Conservation (phyloP, 139 green algal species). For the Micromonas pusilla region DNA sequence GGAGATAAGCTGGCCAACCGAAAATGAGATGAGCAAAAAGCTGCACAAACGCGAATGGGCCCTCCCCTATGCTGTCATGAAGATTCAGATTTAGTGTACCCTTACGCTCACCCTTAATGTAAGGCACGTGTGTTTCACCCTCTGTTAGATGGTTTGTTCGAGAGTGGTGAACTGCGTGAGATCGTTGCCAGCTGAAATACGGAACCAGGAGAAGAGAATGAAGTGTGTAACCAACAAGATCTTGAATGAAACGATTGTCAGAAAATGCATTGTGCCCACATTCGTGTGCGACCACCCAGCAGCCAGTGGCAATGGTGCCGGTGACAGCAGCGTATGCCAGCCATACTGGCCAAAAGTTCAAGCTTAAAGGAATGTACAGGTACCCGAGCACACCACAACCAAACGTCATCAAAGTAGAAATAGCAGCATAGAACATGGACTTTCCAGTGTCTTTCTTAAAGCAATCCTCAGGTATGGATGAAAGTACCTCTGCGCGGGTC, state of each 20-base stretch:
- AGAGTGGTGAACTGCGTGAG: conserved; percentile 39
- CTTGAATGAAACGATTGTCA: conserved; percentile 43
- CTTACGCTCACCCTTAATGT: conserved; percentile 28
- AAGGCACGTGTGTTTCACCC: conserved; percentile 40
- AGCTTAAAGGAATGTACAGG: conserved; percentile 30
- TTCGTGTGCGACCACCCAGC: conserved; percentile 53
- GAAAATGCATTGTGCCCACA: conserved; percentile 50
- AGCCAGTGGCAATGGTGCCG: conserved; percentile 45
- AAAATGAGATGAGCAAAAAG: conserved; percentile 36
- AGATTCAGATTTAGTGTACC: conserved; percentile 28
- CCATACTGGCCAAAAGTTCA: conserved; percentile 35
- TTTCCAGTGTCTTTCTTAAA: conserved; percentile 36
- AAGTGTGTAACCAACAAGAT: conserved; percentile 44
- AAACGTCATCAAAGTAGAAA: conserved; percentile 32
- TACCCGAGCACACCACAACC: conserved; percentile 21
- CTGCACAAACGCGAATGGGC: conserved; percentile 25
- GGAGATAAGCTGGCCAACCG: conserved; percentile 39
- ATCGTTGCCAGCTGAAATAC: conserved; percentile 46
- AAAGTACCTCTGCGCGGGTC: conserved; percentile 1
- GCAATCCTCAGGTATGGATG: conserved; percentile 36
- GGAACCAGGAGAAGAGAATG: conserved; percentile 46
- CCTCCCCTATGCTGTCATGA: conserved; percentile 21
- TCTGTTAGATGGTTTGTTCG: conserved; percentile 38
- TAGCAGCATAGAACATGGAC: conserved; percentile 32
- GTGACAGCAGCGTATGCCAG: conserved; percentile 34